These are phyloP conservation scores for Plasmopara viticola DNA, from an alignment of 352 stramenopile species.

Conservation along the genomic window DNA sequence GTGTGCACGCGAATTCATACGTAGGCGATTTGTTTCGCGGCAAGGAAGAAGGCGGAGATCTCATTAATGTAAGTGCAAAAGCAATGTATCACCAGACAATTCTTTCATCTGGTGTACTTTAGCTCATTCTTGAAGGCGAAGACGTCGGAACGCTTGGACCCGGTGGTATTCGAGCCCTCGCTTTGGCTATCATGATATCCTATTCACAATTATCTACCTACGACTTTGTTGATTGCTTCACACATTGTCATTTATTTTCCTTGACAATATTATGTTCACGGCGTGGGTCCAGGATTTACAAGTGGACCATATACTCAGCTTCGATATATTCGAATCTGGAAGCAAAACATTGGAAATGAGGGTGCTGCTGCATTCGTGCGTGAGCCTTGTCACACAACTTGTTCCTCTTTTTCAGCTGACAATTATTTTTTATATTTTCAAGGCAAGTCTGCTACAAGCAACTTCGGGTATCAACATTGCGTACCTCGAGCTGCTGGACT, in stretches of 20 bases:
- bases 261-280: conserved; percentile 48
- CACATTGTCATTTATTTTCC: conserved; percentile 13
- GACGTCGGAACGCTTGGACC: conserved; percentile 51
- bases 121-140: conserved; percentile 79
- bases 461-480: conserved; percentile 54
- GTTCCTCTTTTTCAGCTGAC: neutral
- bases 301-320: conserved; percentile 60
- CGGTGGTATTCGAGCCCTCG: conserved; percentile 54
- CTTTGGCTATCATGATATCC: conserved; percentile 81
- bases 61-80: conserved; percentile 47
- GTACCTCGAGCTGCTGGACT: conserved; percentile 77
- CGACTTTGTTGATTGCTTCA: neutral
- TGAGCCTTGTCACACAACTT: neutral
- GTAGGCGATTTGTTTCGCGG: conserved; percentile 66
- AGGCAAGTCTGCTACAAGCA: conserved; percentile 43
- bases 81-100: neutral
- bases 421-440: no score
- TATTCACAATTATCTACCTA: conserved; percentile 12
- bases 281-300: conserved; percentile 51
- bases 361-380: conserved; percentile 60
- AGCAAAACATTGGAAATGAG: conserved; percentile 73
- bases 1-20: conserved; percentile 52
- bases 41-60: conserved; percentile 58
- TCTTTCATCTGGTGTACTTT: neutral
- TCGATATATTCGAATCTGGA: conserved; percentile 76